Evolutionary conservation across 1,139 yeast genomes (phyloP).

Genomic region (Magnusiomyces ingens): DNA sequence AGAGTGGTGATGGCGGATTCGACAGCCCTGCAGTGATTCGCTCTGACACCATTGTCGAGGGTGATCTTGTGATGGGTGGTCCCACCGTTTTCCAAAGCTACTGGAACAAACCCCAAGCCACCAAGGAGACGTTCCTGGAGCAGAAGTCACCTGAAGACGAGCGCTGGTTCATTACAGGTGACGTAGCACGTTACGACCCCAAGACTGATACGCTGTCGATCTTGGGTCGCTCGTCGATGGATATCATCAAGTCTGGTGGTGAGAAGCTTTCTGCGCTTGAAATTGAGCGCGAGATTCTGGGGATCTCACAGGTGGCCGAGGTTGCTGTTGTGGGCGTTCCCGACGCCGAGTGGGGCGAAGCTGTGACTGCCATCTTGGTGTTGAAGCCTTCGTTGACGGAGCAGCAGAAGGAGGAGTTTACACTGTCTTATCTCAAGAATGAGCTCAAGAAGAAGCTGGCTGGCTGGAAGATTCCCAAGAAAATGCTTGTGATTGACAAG

Average conservation of each 20-base stretch:
- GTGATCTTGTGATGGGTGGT: constrained; percentile 32
- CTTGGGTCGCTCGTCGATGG: constrained; percentile 36
- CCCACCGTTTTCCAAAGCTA: constrained; percentile 32
- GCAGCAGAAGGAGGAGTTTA: constrained; percentile 14
- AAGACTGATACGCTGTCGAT: constrained; percentile 27
- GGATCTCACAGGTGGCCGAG: constrained; percentile 28
- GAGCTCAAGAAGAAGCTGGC: constrained; percentile 26
- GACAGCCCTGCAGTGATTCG: constrained; percentile 9
- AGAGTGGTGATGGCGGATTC: constrained; percentile 16
- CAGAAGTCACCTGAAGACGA: constrained; percentile 19
- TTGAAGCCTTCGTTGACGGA: constrained; percentile 17
- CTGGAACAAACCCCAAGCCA: constrained; percentile 32
- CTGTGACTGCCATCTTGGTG: constrained; percentile 32
- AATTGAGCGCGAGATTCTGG: constrained; percentile 34
- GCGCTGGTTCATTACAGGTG: constrained; percentile 35
- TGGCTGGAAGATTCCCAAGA: constrained; percentile 30
- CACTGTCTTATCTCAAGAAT: constrained; percentile 23
- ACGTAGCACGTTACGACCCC: constrained; percentile 31
- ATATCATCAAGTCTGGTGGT: constrained; percentile 35
- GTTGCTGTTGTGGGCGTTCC: constrained; percentile 34
- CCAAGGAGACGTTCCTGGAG: constrained; percentile 26
- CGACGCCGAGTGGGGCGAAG: constrained; percentile 34
- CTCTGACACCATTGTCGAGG: constrained; percentile 21
- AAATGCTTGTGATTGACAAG: constrained; percentile 15
- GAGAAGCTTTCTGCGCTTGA: constrained; percentile 35